Base-by-base conservation (phyloP, 1,139 yeast genomes). In the Yamadazyma dushanensis region DNA sequence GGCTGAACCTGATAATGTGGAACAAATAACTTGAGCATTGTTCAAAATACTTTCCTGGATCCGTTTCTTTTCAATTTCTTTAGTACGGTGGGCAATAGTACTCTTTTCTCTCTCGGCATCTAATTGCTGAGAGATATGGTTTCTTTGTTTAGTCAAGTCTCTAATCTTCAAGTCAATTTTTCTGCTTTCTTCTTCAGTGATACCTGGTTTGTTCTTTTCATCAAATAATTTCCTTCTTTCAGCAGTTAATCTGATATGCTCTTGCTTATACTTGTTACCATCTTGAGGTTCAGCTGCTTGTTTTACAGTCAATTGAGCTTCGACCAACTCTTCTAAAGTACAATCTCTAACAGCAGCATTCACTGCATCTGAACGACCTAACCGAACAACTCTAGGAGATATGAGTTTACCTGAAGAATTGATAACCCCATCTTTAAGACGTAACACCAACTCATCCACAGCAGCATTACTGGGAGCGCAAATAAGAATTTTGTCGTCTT, bases 381-480 rank as follows among this genome's bases (percentile, higher is more conserved):
- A 64, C 50, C 98, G 78, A n/a, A 94, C 95, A 9, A 92, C 76
- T 26, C 72, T 75, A 1, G 96, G 95, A 2, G 63, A 61, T 45
- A 80, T 74, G 1, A 54, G 49, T n/a, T 66, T 62, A 1, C 96
- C 96, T 16, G 66, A 62, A 3, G 75, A 58, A 40, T 77, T 74
- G 32, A 63, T 60, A 3, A 90, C 80, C 2, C 97, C 97, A 21
- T 69, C 72, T 47, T 85, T 80, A 41, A 94, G 65, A 57, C 99
- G 82, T 16, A 90, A 51, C n/a, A 90, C 95, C 47, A 94, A 70
- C 54, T 94, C 98, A 63, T 94, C 99, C 6, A 94, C 97, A 8
- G 99, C 99, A 0, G 99, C 99, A 64, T 94, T 94, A 57, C 97
- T 88, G 3, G 99, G 99, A 1, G 98, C 98, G 74, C 98, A 94